Conservation (phyloP, 192 early-diverging fungal genomes). For the Entomortierella parvispora region DNA sequence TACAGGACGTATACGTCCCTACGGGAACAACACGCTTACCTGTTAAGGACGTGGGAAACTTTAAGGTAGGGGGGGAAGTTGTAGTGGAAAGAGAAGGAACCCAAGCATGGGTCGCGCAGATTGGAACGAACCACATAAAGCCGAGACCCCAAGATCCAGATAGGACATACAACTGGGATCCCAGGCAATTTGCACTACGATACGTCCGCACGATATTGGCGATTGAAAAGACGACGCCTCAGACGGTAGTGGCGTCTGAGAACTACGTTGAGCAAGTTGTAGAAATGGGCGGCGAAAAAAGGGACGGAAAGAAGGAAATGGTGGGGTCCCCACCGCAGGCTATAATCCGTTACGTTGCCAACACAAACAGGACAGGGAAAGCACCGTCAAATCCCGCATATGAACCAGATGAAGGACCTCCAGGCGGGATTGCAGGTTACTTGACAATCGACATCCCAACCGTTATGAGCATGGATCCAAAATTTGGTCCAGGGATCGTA, state of each 20-base stretch:
- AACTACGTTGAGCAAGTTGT: neutral
- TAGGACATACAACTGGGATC: constrained; percentile 20
- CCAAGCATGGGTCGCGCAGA: constrained; percentile 8
- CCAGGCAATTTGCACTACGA: constrained; percentile 5
- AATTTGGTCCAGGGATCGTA: constrained; percentile 15
- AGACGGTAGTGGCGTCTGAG: neutral
- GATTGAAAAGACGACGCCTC: constrained; percentile 8
- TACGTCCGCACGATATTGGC: constrained; percentile 25
- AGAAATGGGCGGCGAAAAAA: neutral
- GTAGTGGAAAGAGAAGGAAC: constrained; percentile 2
- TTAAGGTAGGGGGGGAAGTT: constrained; percentile 12
- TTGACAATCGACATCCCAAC: constrained; percentile 33
- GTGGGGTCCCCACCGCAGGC: neutral
- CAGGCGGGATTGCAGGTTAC: constrained; percentile 1
- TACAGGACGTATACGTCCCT: constrained; percentile 28
- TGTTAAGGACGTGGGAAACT: constrained; percentile 21
- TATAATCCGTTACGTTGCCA: too few species aligned
- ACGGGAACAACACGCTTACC: constrained; percentile 11
- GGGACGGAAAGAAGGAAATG: neutral
- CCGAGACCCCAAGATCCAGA: neutral
- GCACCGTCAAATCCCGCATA: neutral
- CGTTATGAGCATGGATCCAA: constrained; percentile 36
- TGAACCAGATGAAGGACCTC: neutral
- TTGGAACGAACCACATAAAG: constrained; percentile 32
- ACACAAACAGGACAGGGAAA: too few species aligned